Percentiles rank a stretch among this genome's conserved stretches.
Evolutionary conservation across 768 basidiomycete species (phyloP).

Genomic region (Collybia nuda): DNA sequence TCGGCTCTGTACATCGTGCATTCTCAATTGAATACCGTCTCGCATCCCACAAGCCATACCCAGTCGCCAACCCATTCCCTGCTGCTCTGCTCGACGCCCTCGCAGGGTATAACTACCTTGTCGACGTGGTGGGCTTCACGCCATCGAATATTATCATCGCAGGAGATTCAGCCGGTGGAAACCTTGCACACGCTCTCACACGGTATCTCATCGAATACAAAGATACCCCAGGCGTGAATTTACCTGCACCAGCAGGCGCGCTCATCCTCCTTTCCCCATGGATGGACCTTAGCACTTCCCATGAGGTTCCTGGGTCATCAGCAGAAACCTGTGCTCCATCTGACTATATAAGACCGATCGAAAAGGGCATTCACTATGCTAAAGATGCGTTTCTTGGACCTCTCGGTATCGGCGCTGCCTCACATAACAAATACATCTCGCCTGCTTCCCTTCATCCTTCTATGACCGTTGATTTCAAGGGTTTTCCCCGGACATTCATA

Average conservation of each 20-base stretch:
- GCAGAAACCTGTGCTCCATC: slow-evolving; percentile 26
- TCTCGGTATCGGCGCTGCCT: slow-evolving; percentile 44
- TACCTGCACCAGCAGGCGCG: slow-evolving; percentile 46
- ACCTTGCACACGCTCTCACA: slow-evolving; percentile 63
- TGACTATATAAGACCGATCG: slow-evolving; percentile 32
- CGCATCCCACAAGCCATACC: slow-evolving; percentile 42
- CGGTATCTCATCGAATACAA: slow-evolving; percentile 60
- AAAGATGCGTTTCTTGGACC: slow-evolving; percentile 46
- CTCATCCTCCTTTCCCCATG: slow-evolving; percentile 59
- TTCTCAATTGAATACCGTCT: slow-evolving; percentile 76
- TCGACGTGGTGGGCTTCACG: slow-evolving; percentile 52
- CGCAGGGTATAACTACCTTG: slow-evolving; percentile 72
- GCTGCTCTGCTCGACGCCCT: slow-evolving; percentile 73
- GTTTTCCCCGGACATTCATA: slow-evolving; percentile 63
- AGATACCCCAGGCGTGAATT: slow-evolving; percentile 20
- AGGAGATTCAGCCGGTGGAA: slow-evolving; percentile 80
- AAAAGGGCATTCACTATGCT: slow-evolving; percentile 23
- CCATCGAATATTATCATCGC: slow-evolving; percentile 62
- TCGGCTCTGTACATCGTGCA: slow-evolving; percentile 41
- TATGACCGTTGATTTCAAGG: slow-evolving; percentile 41
- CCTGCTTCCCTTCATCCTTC: slow-evolving; percentile 47
- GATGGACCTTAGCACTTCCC: slow-evolving; percentile 46
- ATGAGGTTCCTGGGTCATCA: slow-evolving; percentile 38
- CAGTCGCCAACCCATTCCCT: slow-evolving; percentile 62
- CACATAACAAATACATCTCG: slow-evolving; percentile 55